A percentile compares a stretch with the other conserved stretches of the same genome.
Conservation (phyloP, 495 filamentous ascomycete genomes). For the Penicillium parvum region DNA sequence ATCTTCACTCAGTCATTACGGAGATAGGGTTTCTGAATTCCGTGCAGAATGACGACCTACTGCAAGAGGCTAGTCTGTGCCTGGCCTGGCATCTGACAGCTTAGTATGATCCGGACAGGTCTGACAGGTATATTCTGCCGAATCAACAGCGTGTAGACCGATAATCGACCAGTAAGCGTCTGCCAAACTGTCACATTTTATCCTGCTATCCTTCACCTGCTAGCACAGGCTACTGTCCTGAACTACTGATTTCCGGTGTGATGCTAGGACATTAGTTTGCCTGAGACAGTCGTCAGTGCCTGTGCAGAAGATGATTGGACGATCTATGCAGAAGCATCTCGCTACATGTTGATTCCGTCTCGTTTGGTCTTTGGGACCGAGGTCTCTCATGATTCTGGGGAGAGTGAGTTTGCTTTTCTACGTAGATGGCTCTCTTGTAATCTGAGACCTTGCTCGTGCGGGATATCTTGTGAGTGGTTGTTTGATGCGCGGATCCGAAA, state of each 20-base stretch:
- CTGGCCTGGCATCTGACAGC: neutral
- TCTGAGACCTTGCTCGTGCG: no score
- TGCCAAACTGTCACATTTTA: neutral
- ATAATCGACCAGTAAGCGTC: neutral
- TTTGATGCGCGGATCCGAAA: no score
- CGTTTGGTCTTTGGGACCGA: no score
- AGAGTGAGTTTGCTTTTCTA: no score
- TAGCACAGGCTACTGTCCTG: conserved; percentile 16
- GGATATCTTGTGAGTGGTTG: no score
- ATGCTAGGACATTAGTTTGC: conserved; percentile 18
- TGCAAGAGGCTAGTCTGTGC: neutral
- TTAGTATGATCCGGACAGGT: neutral
- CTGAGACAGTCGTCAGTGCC: conserved; percentile 12
- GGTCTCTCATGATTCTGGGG: no score
- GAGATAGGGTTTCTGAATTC: neutral
- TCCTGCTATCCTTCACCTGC: neutral
- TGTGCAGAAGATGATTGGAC: conserved; percentile 9
- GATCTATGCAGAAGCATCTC: no score
- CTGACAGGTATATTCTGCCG: no score
- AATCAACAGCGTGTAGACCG: no score
- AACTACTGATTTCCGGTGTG: conserved; percentile 19
- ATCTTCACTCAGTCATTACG: neutral
- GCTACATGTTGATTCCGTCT: no score
- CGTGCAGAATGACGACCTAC: neutral
- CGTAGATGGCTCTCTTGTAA: no score